Evolutionary conservation across 192 early-diverging fungal genomes (phyloP).

Genomic region (Coemansia sp.): DNA sequence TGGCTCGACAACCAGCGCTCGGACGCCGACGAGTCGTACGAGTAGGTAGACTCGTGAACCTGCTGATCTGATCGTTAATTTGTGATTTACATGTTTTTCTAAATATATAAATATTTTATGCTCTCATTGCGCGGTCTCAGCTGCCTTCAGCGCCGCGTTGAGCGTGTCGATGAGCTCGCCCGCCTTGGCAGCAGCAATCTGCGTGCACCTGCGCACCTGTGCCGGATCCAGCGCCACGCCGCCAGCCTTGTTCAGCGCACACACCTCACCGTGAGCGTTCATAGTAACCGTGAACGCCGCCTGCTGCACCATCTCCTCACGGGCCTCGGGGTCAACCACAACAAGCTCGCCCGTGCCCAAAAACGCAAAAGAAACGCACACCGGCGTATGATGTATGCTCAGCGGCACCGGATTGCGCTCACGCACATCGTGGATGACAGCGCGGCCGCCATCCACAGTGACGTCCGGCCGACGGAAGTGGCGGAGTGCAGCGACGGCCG

Average conservation of each 20-base stretch:
- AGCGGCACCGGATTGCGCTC: constrained; percentile 92
- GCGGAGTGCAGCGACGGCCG: constrained; percentile 81
- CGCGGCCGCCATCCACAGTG: constrained; percentile 87
- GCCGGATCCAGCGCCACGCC: constrained; percentile 75
- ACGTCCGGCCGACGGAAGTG: constrained; percentile 96
- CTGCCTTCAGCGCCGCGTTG: constrained; percentile 64
- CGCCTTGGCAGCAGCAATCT: constrained; percentile 66
- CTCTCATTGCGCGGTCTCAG: constrained; percentile 9
- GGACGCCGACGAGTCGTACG: constrained; percentile 13
- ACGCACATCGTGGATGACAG: constrained; percentile 76
- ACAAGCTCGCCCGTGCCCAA: constrained; percentile 67
- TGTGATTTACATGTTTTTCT: no score
- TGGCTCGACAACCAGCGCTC: constrained; percentile 44
- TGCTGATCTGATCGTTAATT: no score
- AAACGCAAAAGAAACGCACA: constrained; percentile 90
- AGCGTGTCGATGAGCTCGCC: constrained; percentile 73
- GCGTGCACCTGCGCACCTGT: constrained; percentile 76
- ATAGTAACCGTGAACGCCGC: constrained; percentile 86
- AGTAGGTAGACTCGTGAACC: constrained; percentile 1
- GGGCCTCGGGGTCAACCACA: constrained; percentile 78
- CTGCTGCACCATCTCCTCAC: constrained; percentile 84
- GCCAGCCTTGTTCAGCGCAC: constrained; percentile 87
- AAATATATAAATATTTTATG: background rate
- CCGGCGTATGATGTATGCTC: constrained; percentile 93
- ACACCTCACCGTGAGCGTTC: constrained; percentile 91